These are phyloP conservation scores for Calendula officinalis DNA, from an alignment of 129 eudicot genomes.

Conservation along the genomic window DNA sequence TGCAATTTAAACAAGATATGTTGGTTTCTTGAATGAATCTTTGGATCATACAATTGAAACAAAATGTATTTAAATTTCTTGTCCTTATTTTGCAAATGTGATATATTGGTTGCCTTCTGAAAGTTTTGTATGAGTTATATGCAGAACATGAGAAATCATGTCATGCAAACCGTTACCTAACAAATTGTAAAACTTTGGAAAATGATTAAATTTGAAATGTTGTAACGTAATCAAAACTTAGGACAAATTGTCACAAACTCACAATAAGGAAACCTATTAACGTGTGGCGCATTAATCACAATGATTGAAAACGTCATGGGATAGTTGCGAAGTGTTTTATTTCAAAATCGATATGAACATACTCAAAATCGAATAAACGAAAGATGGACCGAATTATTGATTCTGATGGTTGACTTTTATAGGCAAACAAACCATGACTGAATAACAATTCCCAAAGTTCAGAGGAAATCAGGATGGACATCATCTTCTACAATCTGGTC, in stretches of 20 bases:
- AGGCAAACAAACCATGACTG: slow-evolving; percentile 4
- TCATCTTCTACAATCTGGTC: slow-evolving; percentile 71
- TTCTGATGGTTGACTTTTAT: neutral
- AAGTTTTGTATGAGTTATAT: no score
- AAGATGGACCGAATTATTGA: neutral
- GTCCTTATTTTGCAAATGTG: no score
- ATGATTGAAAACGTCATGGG: neutral
- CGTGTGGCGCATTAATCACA: neutral
- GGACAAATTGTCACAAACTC: no score
- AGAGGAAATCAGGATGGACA: slow-evolving; percentile 78
- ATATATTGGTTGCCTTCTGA: no score
- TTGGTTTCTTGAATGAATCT: neutral
- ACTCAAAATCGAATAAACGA: neutral
- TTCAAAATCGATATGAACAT: neutral
- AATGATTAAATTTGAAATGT: no score
- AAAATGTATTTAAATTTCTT: neutral
- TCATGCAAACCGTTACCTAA: no score
- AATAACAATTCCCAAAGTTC: neutral
- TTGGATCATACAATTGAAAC: neutral
- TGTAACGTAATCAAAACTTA: no score
- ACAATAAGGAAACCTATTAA: neutral
- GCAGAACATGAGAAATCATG: no score
- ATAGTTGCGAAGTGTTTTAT: neutral
- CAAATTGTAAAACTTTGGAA: no score
- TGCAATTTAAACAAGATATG: neutral